Percentiles rank a stretch among this genome's conserved stretches.
Evolutionary conservation across 306 rosid genomes (phyloP).

Genomic region (Castanopsis chinensis): DNA sequence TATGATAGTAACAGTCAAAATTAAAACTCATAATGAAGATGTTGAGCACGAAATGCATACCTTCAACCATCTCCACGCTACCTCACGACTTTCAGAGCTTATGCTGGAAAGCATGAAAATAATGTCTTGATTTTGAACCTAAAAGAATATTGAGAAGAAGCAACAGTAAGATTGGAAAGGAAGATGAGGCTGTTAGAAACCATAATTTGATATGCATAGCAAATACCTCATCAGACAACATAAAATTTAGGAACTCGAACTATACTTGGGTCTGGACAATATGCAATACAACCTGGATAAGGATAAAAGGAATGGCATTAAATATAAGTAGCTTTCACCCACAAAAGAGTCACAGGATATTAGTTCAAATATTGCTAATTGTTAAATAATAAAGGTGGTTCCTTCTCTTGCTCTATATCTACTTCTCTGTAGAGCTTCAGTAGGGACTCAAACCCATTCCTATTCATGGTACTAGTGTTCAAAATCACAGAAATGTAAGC

Average conservation of each 20-base stretch:
- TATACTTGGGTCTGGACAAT: slow-evolving; percentile 51
- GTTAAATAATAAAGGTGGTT: slow-evolving; percentile 39
- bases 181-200: slow-evolving; percentile 5
- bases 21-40: neutral
- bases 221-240: slow-evolving; percentile 47
- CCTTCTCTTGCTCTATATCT: slow-evolving; percentile 47
- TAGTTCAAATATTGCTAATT: neutral
- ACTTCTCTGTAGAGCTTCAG: slow-evolving; percentile 40
- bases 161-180: slow-evolving; percentile 4
- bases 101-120: slow-evolving; percentile 36
- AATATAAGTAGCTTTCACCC: slow-evolving; percentile 34
- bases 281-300: slow-evolving; percentile 45
- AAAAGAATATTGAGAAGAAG: neutral
- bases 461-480: slow-evolving; percentile 33
- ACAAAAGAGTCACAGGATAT: neutral
- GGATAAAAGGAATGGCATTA: neutral
- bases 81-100: slow-evolving; percentile 46
- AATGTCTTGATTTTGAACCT: slow-evolving; percentile 62
- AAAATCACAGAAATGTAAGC: slow-evolving; percentile 51
- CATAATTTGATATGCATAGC: neutral
- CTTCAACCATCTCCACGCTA: slow-evolving; percentile 63
- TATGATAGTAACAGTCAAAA: neutral
- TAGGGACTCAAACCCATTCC: slow-evolving; percentile 45
- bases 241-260: slow-evolving; percentile 49
- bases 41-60: slow-evolving; percentile 19